Percentiles rank a stretch among this genome's conserved stretches.
phyloP scores from a whole-genome alignment of 2,329 filamentous ascomycete species.

The Cladosporium sp. region DNA sequence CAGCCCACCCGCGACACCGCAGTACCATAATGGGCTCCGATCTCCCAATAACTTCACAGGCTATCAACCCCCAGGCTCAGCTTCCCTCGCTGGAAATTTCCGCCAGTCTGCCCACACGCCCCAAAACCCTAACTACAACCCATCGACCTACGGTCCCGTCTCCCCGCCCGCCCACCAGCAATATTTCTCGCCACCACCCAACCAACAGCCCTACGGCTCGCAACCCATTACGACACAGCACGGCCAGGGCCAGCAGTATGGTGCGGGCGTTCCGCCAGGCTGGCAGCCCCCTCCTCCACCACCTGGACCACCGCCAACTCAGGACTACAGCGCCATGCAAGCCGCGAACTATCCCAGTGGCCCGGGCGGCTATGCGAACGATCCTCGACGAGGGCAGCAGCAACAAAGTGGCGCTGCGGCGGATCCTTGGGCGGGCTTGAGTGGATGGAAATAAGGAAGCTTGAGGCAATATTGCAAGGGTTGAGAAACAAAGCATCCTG shows the following conservation, averaged over 20 bases:
- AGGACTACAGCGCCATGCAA: slow-evolving; percentile 44
- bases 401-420: slow-evolving; percentile 30
- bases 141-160: slow-evolving; percentile 40
- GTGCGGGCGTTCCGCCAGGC: slow-evolving; percentile 48
- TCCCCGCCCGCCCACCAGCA: slow-evolving; percentile 54
- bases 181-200: slow-evolving; percentile 45
- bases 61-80: slow-evolving; percentile 10
- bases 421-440: slow-evolving; percentile 67
- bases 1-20: slow-evolving; percentile 42
- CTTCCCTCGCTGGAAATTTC: background rate
- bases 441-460: slow-evolving; percentile 55
- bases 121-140: slow-evolving; percentile 36
- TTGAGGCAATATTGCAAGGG: no score
- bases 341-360: slow-evolving; percentile 38
- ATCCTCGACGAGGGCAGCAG: slow-evolving; percentile 37
- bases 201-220: slow-evolving; percentile 34
- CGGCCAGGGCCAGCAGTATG: slow-evolving; percentile 37
- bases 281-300: slow-evolving; percentile 64
- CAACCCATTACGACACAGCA: slow-evolving; percentile 49
- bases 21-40: slow-evolving; percentile 28
- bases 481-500: no score
- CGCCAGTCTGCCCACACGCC: slow-evolving; percentile 6
- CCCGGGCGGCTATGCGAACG: slow-evolving; percentile 51
- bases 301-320: slow-evolving; percentile 54
- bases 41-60: background rate